Conservation (phyloP, 768 basidiomycete genomes). For the Podaxis mareebaensis region DNA sequence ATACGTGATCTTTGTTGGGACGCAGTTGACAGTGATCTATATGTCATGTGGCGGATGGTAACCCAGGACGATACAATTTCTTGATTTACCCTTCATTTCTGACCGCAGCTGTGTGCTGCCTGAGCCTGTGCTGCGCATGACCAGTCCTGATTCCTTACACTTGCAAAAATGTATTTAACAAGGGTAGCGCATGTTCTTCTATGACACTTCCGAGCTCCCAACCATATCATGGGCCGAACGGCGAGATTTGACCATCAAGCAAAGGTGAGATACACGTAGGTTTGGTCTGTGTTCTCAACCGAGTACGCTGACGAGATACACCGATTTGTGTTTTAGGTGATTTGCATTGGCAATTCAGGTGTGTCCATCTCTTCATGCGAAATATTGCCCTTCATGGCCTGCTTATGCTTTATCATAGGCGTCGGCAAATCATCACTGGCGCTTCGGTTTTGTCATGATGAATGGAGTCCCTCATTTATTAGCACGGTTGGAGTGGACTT, state of each 20-base stretch:
- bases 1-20: background rate
- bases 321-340: background rate
- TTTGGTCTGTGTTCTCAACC: background rate
- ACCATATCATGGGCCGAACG: background rate
- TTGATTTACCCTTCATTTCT: background rate
- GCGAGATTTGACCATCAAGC: conserved; percentile 8
- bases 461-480: conserved; percentile 11
- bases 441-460: conserved; percentile 10
- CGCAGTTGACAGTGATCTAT: background rate
- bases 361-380: background rate
- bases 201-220: background rate
- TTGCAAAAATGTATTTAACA: background rate
- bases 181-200: background rate
- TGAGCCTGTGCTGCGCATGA: conserved; percentile 8
- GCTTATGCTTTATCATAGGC: background rate
- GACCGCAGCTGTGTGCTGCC: background rate
- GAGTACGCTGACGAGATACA: background rate
- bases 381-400: background rate
- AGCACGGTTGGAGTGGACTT: conserved; percentile 12
- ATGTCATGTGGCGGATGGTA: background rate
- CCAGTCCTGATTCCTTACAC: background rate
- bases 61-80: background rate
- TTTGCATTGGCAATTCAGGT: conserved; percentile 10
- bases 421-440: conserved; percentile 12
- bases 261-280: background rate